phyloP scores from a whole-genome alignment of 495 filamentous ascomycete species.

The Penicillium verhagenii region DNA sequence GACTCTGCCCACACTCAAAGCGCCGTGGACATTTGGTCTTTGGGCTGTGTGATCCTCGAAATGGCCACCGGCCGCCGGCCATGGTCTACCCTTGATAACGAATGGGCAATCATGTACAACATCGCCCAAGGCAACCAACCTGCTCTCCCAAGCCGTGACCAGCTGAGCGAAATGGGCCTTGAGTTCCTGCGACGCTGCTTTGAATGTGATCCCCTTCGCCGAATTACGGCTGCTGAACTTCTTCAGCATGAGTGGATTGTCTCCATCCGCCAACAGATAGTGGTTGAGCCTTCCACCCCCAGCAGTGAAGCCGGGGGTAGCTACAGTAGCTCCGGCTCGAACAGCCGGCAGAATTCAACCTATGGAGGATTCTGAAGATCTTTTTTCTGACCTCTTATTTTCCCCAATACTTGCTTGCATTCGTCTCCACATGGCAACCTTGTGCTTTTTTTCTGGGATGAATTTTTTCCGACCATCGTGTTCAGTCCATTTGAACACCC shows the following conservation, averaged over 20 bases:
- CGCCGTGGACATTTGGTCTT: conserved; percentile 95
- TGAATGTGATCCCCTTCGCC: conserved; percentile 73
- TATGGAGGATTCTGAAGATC: conserved; percentile 23
- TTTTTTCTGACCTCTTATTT: not conserved
- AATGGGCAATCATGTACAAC: conserved; percentile 99
- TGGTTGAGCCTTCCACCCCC: conserved; percentile 52
- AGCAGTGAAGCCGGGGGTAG: conserved; percentile 36
- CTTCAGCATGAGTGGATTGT: conserved; percentile 97
- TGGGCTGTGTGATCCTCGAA: conserved; percentile 95
- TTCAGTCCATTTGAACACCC: conserved; percentile 5
- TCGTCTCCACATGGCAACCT: not conserved
- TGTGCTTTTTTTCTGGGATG: not conserved
- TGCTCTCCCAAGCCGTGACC: conserved; percentile 74
- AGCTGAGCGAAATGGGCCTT: conserved; percentile 79
- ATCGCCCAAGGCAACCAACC: conserved; percentile 95
- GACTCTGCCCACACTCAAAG: conserved; percentile 69
- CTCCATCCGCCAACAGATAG: conserved; percentile 59
- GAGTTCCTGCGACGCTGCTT: conserved; percentile 90
- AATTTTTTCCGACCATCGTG: not conserved
- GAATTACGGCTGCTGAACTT: conserved; percentile 82
- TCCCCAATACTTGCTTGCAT: not conserved
- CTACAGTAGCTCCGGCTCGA: conserved; percentile 30
- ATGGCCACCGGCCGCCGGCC: conserved; percentile 95
- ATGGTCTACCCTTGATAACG: conserved; percentile 97
- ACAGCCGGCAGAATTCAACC: conserved; percentile 36